phyloP scores from a whole-genome alignment of 179 eudicot genomes.

The Camellia oleifera region DNA sequence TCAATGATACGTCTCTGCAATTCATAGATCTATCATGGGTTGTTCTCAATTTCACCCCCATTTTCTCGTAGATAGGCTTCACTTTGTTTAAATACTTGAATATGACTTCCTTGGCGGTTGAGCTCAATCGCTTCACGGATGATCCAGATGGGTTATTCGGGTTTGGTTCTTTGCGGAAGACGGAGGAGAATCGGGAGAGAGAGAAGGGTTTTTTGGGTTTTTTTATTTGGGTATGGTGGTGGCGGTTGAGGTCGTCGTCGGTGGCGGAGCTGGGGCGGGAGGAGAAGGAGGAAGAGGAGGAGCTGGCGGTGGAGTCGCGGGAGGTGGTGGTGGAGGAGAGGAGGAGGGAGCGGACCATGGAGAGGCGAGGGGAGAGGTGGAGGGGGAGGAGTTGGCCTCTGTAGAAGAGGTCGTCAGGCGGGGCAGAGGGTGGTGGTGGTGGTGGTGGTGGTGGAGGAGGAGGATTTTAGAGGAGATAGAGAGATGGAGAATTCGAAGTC shows the following conservation, averaged over 20 bases:
- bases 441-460: constrained; percentile 22
- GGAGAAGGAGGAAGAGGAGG: constrained; percentile 50
- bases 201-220: constrained; percentile 49
- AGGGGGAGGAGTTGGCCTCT: constrained; percentile 83
- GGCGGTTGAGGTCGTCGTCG: constrained; percentile 39
- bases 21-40: not conserved
- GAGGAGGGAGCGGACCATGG: constrained; percentile 67
- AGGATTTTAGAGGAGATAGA: constrained; percentile 61
- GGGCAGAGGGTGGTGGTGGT: constrained; percentile 44
- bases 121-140: constrained; percentile 37
- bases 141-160: not conserved
- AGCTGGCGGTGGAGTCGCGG: constrained; percentile 38
- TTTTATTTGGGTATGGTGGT: constrained; percentile 9
- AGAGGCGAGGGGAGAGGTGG: constrained; percentile 72
- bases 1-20: not conserved
- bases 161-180: constrained; percentile 51
- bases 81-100: constrained; percentile 78
- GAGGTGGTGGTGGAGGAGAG: constrained; percentile 44
- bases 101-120: constrained; percentile 71
- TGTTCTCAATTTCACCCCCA: not conserved
- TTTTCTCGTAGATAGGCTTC: constrained; percentile 61
- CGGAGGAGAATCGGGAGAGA: constrained; percentile 63
- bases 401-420: constrained; percentile 94
- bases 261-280: constrained; percentile 70
- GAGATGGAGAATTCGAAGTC: constrained; percentile 64